Percentiles rank a stretch among this genome's conserved stretches.
Evolutionary conservation across 208 protist genomes (phyloP).

Genomic region (Naegleria fowleri): DNA sequence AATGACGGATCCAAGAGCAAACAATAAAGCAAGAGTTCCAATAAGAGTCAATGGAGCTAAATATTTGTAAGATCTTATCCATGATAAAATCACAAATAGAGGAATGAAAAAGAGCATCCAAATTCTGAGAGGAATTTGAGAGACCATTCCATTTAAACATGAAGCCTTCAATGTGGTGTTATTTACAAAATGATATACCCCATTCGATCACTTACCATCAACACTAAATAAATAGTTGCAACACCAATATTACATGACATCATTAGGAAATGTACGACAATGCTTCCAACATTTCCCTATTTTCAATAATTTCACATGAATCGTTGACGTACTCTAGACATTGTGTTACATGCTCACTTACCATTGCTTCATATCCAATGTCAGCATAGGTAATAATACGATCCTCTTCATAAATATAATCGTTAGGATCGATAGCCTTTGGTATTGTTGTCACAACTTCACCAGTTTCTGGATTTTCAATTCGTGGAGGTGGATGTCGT

Average conservation of each 20-base stretch:
- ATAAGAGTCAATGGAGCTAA: not conserved
- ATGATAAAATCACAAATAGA: not conserved
- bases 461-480: not conserved
- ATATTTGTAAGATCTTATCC: not conserved
- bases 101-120: conserved; percentile 14
- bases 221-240: conserved; percentile 1
- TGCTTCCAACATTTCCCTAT: not conserved
- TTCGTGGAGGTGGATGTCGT: not conserved
- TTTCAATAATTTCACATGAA: too few relatives aligned
- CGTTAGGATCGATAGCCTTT: not conserved
- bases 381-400: not conserved
- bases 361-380: conserved; percentile 19
- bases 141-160: not conserved
- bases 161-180: too few relatives aligned
- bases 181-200: too few relatives aligned
- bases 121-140: not conserved
- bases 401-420: conserved; percentile 25
- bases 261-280: not conserved
- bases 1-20: not conserved
- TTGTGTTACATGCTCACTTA: too few relatives aligned
- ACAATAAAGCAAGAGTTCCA: not conserved
- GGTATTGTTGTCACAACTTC: not conserved
- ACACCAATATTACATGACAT: conserved; percentile 14
- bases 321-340: too few relatives aligned
- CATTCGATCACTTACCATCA: not conserved